These are phyloP conservation scores for Ogataea salicorniae DNA, from an alignment of 805 yeast species.

Conservation along the genomic window DNA sequence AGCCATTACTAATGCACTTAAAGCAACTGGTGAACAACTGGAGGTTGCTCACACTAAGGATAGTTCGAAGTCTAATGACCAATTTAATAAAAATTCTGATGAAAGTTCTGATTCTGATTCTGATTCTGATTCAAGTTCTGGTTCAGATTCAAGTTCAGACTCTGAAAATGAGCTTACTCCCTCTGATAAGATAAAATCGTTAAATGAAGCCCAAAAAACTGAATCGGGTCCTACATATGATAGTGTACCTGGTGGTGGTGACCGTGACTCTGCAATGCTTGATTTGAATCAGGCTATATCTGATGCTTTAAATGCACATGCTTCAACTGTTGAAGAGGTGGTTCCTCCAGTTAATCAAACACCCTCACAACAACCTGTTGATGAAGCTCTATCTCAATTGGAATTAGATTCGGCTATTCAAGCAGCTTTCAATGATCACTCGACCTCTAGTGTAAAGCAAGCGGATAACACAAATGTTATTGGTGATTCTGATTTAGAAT, in stretches of 20 bases:
- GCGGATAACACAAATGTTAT: conserved; percentile 2
- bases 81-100: too few species aligned
- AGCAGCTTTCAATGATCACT: conserved; percentile 18
- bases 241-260: not conserved
- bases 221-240: not conserved
- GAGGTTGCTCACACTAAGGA: not conserved
- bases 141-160: not conserved
- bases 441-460: not conserved
- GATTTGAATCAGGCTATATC: conserved; percentile 13
- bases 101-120: not conserved
- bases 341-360: not conserved
- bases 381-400: conserved; percentile 11
- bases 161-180: not conserved
- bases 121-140: not conserved
- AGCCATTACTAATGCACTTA: conserved; percentile 16
- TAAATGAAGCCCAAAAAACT: not conserved
- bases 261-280: not conserved
- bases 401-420: conserved; percentile 26
- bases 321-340: conserved; percentile 1
- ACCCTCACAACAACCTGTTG: conserved; percentile 2
- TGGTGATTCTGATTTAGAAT: conserved; percentile 10
- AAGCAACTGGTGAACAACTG: conserved; percentile 6
- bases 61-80: too few species aligned
- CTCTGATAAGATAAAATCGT: not conserved
- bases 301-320: conserved; percentile 11